Evolutionary conservation across 225 moss, liverwort and hornwort genomes (phyloP), one percentile per base, ranked within the genome.

Genomic region (Bryoerythrophyllum caledonicum): DNA sequence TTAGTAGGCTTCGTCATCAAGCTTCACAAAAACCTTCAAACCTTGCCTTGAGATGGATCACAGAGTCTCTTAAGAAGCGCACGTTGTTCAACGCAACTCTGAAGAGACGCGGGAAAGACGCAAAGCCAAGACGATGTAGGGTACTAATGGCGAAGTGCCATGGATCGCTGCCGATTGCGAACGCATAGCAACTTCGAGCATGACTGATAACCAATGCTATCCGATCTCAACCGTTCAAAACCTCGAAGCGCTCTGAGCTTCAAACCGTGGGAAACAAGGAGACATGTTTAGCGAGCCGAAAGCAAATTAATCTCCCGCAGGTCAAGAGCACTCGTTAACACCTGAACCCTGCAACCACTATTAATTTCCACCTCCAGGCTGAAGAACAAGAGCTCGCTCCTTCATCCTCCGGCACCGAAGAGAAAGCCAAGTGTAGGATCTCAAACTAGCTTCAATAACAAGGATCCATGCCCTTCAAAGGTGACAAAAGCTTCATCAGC

Each of bases 251-350:
- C 54, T 46, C 43, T 43, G 10, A 63, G 78, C 71, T 74, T 27
- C 79, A 27, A 28, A 23, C 73, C 65, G 85, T 19, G 82, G 79
- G 55, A 79, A 85, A 55, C 85, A 85, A 65, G 82, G 82, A 79
- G 85, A 85, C 82, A 82, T 85, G 54, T 66, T 76, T 40, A 14
- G 25, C 25, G 60, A 73, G 64, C 74, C 70, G 25, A 56, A 61
- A 23, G 16, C 2, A 3, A 38, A 41, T 16, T 23, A 37, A 60
- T 38, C 48, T 55, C 66, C 17, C 21, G 66, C 30, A 13, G 43
- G 41, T 19, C 30, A 65, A 19, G 21, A 59, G 57, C 65, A 7
- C 68, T 82, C 79, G 44, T 44, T 13, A 15, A 75, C 38, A 77
- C 67, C 63, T 37, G 73, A 78, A 21, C 54, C 19, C 70, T 27